A percentile compares a stretch with the other conserved stretches of the same genome.
Evolutionary conservation across 129 eudicot genomes (phyloP).

Genomic region (Helianthus tuberosus): DNA sequence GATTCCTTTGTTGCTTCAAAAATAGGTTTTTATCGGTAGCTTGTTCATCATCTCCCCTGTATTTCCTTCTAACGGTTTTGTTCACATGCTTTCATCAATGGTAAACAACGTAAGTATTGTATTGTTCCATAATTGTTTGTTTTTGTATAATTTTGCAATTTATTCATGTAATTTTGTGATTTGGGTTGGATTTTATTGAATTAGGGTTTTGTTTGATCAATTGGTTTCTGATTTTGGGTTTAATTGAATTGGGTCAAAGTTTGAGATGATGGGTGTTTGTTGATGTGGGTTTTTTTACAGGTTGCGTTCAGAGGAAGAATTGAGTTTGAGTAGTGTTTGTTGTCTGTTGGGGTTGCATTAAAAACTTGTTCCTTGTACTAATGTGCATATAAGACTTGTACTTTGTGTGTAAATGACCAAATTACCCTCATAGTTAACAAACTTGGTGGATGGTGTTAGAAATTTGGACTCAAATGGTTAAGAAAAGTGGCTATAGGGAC

Average conservation of each 20-base stretch:
- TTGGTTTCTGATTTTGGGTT: not conserved
- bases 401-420: no score
- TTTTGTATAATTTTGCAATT: not conserved
- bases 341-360: no score
- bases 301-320: slow-evolving; percentile 66
- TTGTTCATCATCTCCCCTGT: slow-evolving; percentile 32
- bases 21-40: slow-evolving; percentile 12
- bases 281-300: slow-evolving; percentile 46
- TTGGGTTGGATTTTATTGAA: not conserved
- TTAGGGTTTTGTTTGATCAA: slow-evolving; percentile 19
- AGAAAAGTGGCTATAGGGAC: no score
- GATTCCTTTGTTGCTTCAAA: slow-evolving; percentile 6
- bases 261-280: not conserved
- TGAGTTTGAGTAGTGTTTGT: no score
- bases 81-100: slow-evolving; percentile 23
- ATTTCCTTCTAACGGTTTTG: slow-evolving; percentile 24
- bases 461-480: no score
- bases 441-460: no score
- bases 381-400: no score
- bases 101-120: slow-evolving; percentile 39
- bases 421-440: no score
- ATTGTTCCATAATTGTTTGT: no score
- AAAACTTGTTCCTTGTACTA: no score
- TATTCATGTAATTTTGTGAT: not conserved
- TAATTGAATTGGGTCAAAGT: not conserved